Conservation (phyloP, 805 yeast genomes). For the Suhomyces vadensis region DNA sequence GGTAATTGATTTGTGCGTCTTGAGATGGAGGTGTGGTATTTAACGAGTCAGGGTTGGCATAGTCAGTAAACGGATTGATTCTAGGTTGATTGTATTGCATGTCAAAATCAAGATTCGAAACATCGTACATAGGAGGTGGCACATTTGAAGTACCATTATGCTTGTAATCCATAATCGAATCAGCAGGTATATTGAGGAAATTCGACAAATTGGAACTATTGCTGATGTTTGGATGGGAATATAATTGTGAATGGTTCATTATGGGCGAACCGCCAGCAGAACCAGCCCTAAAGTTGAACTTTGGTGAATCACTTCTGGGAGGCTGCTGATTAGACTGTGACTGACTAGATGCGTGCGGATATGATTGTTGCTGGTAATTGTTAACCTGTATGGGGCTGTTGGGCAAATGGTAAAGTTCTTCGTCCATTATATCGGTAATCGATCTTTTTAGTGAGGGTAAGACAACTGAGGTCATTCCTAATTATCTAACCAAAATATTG, state of each 20-base stretch:
- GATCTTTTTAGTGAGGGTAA: slow-evolving; percentile 54
- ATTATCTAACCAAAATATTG: background rate
- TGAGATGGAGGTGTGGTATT: slow-evolving; percentile 14
- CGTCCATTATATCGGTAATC: slow-evolving; percentile 59
- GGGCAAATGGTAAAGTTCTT: slow-evolving; percentile 51
- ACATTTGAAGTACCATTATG: slow-evolving; percentile 14
- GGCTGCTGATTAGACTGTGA: slow-evolving; percentile 5
- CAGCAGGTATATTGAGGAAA: slow-evolving; percentile 35
- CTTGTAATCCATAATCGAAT: slow-evolving; percentile 28
- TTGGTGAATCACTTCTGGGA: slow-evolving; percentile 13
- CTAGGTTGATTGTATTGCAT: slow-evolving; percentile 8
- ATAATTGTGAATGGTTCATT: slow-evolving; percentile 11
- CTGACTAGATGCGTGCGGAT: background rate
- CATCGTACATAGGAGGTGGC: slow-evolving; percentile 4
- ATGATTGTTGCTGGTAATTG: slow-evolving; percentile 2
- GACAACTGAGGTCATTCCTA: slow-evolving; percentile 49
- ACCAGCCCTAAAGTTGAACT: slow-evolving; percentile 10
- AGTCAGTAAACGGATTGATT: slow-evolving; percentile 37
- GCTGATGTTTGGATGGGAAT: slow-evolving; percentile 17
- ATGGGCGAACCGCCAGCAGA: slow-evolving; percentile 12
- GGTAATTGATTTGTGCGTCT: slow-evolving; percentile 11
- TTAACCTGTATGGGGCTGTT: slow-evolving; percentile 19
- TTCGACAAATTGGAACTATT: slow-evolving; percentile 24
- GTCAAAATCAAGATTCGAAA: slow-evolving; percentile 15
- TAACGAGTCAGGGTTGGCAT: slow-evolving; percentile 39